Evolutionary conservation across 768 basidiomycete species (phyloP).

Genomic region (Tulasnella sp.): DNA sequence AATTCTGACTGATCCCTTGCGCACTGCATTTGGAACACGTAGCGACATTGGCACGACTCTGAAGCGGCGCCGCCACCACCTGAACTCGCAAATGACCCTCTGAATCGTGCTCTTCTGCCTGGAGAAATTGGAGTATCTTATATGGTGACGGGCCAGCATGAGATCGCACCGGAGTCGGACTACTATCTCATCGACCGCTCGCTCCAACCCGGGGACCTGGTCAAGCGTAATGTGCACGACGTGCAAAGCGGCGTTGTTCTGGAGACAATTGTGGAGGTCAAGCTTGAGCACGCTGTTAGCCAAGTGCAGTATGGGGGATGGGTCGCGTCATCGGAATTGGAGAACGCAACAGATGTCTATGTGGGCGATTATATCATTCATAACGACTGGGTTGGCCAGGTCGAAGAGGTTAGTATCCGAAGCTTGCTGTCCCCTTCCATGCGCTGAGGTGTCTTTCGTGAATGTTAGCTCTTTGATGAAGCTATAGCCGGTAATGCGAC

Average conservation of each 20-base stretch:
- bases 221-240: constrained; percentile 77
- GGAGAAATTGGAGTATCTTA: constrained; percentile 87
- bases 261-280: constrained; percentile 62
- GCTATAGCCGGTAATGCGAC: constrained; percentile 52
- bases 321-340: constrained; percentile 62
- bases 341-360: constrained; percentile 62
- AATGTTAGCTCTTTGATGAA: constrained; percentile 76
- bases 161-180: constrained; percentile 71
- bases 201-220: constrained; percentile 77
- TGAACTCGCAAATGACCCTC: constrained; percentile 53
- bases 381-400: constrained; percentile 90
- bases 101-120: constrained; percentile 71
- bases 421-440: neutral
- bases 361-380: constrained; percentile 77
- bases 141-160: constrained; percentile 56
- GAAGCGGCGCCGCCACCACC: constrained; percentile 59
- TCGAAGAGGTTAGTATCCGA: constrained; percentile 66
- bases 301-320: constrained; percentile 61
- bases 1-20: neutral
- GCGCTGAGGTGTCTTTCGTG: neutral
- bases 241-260: constrained; percentile 75
- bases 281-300: constrained; percentile 75
- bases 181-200: constrained; percentile 74
- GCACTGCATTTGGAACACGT: constrained; percentile 1
- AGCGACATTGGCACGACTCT: constrained; percentile 90